Conservation (phyloP, 352 stramenopile genomes). For the Globisporangium acanthophoron region DNA sequence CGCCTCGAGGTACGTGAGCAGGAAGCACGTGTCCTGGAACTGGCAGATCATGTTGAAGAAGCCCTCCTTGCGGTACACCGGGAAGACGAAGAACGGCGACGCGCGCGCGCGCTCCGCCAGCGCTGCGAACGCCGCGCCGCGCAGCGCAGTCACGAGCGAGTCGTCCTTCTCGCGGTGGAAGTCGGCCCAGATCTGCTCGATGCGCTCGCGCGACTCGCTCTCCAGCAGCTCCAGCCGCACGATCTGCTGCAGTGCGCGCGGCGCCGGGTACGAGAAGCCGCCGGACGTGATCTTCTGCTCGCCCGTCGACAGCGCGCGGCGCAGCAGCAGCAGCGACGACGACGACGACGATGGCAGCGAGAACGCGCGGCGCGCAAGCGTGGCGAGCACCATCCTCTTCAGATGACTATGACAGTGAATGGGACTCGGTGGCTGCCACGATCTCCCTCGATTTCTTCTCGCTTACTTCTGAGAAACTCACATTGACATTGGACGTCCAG, state of each 20-base stretch:
- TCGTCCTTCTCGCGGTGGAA: conserved; percentile 78
- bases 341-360: background rate
- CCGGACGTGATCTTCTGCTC: conserved; percentile 16
- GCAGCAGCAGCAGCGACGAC: background rate
- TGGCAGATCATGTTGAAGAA: conserved; percentile 89
- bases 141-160: conserved; percentile 49
- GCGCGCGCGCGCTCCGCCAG: conserved; percentile 44
- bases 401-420: no score
- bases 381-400: background rate
- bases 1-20: conserved; percentile 83
- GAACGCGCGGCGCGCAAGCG: background rate
- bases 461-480: no score
- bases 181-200: conserved; percentile 71
- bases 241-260: conserved; percentile 71
- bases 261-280: conserved; percentile 82
- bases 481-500: no score
- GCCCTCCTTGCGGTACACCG: conserved; percentile 76
- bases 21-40: conserved; percentile 86
- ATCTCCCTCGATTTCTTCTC: no score
- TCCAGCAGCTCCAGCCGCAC: conserved; percentile 82
- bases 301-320: conserved; percentile 6
- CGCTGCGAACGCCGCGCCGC: conserved; percentile 26
- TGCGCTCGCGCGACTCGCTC: conserved; percentile 49
- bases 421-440: no score
- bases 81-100: conserved; percentile 77